Evolutionary conservation across 805 yeast species (phyloP), one percentile per base, ranked within the genome.

Genomic region (Pichia scutulata): DNA sequence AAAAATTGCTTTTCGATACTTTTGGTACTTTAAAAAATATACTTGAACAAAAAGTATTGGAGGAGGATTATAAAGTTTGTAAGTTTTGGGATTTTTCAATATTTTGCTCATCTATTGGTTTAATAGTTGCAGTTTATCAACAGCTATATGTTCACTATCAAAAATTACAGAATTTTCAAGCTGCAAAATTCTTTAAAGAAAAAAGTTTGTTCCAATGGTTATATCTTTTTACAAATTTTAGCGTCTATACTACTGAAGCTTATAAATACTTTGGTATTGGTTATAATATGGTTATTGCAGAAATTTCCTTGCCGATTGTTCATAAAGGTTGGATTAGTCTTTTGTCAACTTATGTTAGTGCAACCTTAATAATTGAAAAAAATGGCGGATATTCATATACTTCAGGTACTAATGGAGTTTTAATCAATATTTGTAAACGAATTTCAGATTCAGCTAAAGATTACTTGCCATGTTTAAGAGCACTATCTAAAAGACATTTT

Each of bases 401-500:
- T n/a, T 18, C 30, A 13, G 22, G 23, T 14, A 45, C 39, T 5
- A 19, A 23, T 28, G 18, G 21, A n/a, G 7, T 45, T 19, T 22
- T 50, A 4, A 22, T 22, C 13, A 46, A 28, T 22, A 22, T 39
- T 10, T 25, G 26, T 21, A 30, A 42, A 5, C 30, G 26, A 7
- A 28, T 69, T 44, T 61, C 61, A 7, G 74, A 74, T 49, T 70
- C 73, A 72, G 71, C 69, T 36, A 59, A 62, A 25, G 43, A 28
- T 18, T 78, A 76, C 55, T 66, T 57, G 53, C 61, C 52, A 44
- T 75, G 66, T 56, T 72, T 51, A 63, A 72, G 67, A 19, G 70
- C 71, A 39, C 64, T 84, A 36, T 78, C 86, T 21, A 70, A 68
- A 24, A 72, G 80, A 54, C 84, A 82, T 60, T 80, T 79, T 51